Evolutionary conservation across 257 asterid species (phyloP).

Genomic region (Jacaranda copaia): DNA sequence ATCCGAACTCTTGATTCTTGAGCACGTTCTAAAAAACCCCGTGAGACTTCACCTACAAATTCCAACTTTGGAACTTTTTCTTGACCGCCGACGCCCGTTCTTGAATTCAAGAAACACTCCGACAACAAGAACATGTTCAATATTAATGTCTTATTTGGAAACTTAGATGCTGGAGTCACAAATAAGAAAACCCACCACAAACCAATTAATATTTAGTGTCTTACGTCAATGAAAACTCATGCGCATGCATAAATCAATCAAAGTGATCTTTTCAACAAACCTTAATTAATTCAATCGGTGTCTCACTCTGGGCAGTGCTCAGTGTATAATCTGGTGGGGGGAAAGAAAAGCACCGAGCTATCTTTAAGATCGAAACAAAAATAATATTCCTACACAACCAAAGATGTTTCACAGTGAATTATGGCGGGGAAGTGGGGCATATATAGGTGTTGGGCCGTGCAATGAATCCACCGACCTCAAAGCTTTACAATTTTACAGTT

Average conservation of each 20-base stretch:
- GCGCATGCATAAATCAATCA: slow-evolving; percentile 50
- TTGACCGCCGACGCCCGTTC: not conserved
- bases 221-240: slow-evolving; percentile 36
- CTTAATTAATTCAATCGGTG: slow-evolving; percentile 93
- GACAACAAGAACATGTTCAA: too few species aligned
- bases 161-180: not conserved
- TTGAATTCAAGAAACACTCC: too few species aligned
- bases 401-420: too few species aligned
- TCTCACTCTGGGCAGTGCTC: slow-evolving; percentile 57
- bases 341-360: slow-evolving; percentile 91
- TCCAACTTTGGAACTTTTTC: not conserved
- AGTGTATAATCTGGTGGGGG: slow-evolving; percentile 83
- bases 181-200: slow-evolving; percentile 21
- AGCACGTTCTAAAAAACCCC: not conserved
- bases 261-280: slow-evolving; percentile 66
- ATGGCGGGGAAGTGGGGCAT: slow-evolving; percentile 15
- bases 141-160: too few species aligned
- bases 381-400: too few species aligned
- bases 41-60: not conserved
- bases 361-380: slow-evolving; percentile 17
- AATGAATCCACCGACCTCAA: slow-evolving; percentile 1
- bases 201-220: not conserved
- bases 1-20: not conserved
- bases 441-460: slow-evolving; percentile 45
- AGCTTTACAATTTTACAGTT: not conserved